Evolutionary conservation across 2,329 filamentous ascomycete species (phyloP), one percentile per base, ranked within the genome.

Genomic region (Pyrenochaeta sp.): DNA sequence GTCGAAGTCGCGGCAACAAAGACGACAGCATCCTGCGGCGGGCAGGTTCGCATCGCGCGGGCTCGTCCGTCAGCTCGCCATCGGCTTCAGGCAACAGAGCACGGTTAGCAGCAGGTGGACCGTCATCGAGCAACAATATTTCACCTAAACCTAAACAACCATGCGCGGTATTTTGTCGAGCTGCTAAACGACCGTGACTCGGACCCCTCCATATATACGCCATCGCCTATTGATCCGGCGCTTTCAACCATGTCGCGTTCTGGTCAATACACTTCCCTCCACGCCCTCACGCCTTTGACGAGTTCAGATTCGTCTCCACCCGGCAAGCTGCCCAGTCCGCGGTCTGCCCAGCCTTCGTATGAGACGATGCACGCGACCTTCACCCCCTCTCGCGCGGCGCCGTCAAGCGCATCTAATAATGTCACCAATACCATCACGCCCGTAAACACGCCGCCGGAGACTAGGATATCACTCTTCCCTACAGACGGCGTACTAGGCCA

Each of bases 111-210:
- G 41, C 42, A 37, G 31, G 50, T 39, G 48, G 48, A 52, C 47
- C 46, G 27, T 41, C 39, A 41, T 48, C 41, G 37, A 38, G 44
- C 39, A 27, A 53, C 24, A 53, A 42, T 44, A 58, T 37, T 36
- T 51, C 50, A 45, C 46, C 42, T 50, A 61, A 58, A 45, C 55
- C 54, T 29, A 42, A n/a, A 49, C 44, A 55, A 65, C 55, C 29
- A 71, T 68, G 67, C 63, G 56, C 60, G 35, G 51, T 60, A 60
- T 46, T 51, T 53, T 39, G 83, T 83, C 69, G 87, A 91, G 62
- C 80, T 86, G 39, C 79, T 87, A 63, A 87, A 86, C 69, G 85
- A 83, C 51, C 80, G 86, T 58, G 86, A 83, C 61, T 91, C 88
- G 36, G 82, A 85, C 43, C 89, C 85, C 72, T 90, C 88, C 44